Evolutionary conservation across 345 rosid species (phyloP).

Genomic region (Lepidium aucheri): DNA sequence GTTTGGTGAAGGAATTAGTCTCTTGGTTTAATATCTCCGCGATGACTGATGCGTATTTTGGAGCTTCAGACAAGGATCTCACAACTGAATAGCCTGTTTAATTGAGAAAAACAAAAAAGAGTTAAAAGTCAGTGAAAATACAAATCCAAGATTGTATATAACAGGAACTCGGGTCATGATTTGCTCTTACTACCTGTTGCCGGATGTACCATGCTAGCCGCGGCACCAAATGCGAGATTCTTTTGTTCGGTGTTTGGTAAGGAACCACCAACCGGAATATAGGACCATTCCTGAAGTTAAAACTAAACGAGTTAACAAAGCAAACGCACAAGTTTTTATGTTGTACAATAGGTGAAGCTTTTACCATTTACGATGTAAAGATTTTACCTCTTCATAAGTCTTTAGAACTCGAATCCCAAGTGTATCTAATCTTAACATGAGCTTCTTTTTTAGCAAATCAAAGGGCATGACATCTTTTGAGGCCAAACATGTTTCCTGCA

Average conservation of each 20-base stretch:
- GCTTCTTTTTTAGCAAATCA: constrained; percentile 69
- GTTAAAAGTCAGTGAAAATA: not conserved
- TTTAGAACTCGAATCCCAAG: constrained; percentile 60
- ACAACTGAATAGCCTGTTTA: constrained; percentile 88
- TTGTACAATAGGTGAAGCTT: not conserved
- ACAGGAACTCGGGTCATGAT: not conserved
- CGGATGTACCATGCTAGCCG: constrained; percentile 97
- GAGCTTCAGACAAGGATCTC: constrained; percentile 95
- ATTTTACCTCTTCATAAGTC: constrained; percentile 76
- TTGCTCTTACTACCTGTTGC: constrained; percentile 57
- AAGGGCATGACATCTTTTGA: constrained; percentile 89
- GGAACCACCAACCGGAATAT: constrained; percentile 96
- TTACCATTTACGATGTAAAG: not conserved
- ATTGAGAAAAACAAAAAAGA: constrained; percentile 3
- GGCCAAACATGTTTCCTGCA: constrained; percentile 96
- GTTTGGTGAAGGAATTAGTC: constrained; percentile 23
- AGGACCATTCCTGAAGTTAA: constrained; percentile 85
- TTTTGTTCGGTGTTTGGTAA: constrained; percentile 87
- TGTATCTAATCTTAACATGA: constrained; percentile 65
- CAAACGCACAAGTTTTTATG: not conserved
- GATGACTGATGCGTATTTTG: constrained; percentile 73
- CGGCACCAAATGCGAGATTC: constrained; percentile 95
- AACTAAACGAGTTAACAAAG: not conserved
- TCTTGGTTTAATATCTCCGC: constrained; percentile 54
- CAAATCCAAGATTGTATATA: not conserved